Base-by-base conservation (phyloP, 108 stramenopile genomes). In the Thalassiosira profunda region DNA sequence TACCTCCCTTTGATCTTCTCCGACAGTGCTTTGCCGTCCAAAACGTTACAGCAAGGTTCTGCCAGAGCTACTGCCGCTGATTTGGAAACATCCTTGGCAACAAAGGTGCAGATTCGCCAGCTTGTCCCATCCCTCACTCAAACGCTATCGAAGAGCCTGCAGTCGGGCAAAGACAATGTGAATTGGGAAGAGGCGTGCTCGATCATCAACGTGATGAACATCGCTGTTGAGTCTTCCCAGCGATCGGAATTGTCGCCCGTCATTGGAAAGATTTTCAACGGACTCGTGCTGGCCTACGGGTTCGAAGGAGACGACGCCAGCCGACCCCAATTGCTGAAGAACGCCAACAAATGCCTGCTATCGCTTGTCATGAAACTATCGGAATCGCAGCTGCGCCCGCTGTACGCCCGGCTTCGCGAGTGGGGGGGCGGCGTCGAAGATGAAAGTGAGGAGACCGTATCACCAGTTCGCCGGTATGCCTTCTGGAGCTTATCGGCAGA, bases 321-420 rank as follows among this genome's bases (percentile, higher is more conserved):
- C 31, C 42, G 51, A 8, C n/a, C 49, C 38, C 35, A 57, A 42
- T 48, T 86, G 8, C 42, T 91, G 35, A n/a, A 47, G 24, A 63
- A 75, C 36, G 67, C 84, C 0, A 84, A 86, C 60, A 67, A 82
- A 25, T 70, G 83, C 41, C 57, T 95, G 15, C 34, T 92, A 28
- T 75, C 89, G 17, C 49, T 95, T 23, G 86, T 90, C 1, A 79
- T 95, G 84, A 95, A 95, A 63, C 46, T 92, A 17, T 95, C 94
- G 9, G 94, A 95, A 67, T 49, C 85, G 1, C 94, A 95, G 58
- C 72, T 95, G n/a, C 91, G 94, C 37, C 86, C 80, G 5, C 51
- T 95, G 14, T 89, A 89, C 56, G 58, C 74, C 3, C 80, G 79
- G 48, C 60, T 95, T 43, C 76, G 88, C 40, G 89, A 86, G 24